phyloP scores from a whole-genome alignment of 1,284 basidiomycete genomes.

The Mrakiaceae sp. region DNA sequence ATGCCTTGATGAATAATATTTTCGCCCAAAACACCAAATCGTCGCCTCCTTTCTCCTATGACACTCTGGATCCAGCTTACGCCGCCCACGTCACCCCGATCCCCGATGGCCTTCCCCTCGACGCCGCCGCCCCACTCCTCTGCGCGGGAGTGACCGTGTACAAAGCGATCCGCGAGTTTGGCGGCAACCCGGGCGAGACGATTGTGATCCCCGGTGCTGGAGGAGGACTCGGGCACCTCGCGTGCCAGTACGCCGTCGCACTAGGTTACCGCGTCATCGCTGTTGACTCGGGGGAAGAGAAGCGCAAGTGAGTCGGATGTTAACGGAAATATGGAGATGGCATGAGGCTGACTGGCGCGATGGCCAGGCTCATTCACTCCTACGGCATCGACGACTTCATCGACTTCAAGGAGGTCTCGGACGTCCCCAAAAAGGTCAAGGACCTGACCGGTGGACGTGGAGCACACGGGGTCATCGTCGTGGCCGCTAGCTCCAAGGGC shows the following conservation, averaged over 20 bases:
- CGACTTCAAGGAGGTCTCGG: constrained; percentile 50
- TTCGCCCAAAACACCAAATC: not conserved
- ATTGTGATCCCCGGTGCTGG: constrained; percentile 69
- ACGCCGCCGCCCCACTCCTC: constrained; percentile 66
- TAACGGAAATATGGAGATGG: too few relatives aligned
- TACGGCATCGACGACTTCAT: constrained; percentile 71
- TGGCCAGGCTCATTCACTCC: constrained; percentile 41
- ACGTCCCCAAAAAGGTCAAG: constrained; percentile 34
- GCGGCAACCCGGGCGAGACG: constrained; percentile 63
- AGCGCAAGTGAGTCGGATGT: constrained; percentile 39
- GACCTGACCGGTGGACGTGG: constrained; percentile 54
- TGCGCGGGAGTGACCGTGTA: constrained; percentile 56
- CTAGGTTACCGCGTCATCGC: constrained; percentile 45
- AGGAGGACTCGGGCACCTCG: constrained; percentile 41
- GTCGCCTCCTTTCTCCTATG: not conserved
- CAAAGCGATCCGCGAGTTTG: constrained; percentile 66
- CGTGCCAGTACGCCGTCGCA: constrained; percentile 57
- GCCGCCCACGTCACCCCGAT: constrained; percentile 63
- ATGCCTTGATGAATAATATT: not conserved
- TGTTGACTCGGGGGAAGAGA: constrained; percentile 62
- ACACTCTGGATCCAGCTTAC: constrained; percentile 32
- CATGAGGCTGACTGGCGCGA: too few relatives aligned
- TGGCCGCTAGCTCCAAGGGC: constrained; percentile 41
- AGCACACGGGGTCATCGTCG: constrained; percentile 62
- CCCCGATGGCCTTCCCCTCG: constrained; percentile 52